Base-by-base conservation (phyloP, 257 asterid species). In the Solanum appendiculatum region DNA sequence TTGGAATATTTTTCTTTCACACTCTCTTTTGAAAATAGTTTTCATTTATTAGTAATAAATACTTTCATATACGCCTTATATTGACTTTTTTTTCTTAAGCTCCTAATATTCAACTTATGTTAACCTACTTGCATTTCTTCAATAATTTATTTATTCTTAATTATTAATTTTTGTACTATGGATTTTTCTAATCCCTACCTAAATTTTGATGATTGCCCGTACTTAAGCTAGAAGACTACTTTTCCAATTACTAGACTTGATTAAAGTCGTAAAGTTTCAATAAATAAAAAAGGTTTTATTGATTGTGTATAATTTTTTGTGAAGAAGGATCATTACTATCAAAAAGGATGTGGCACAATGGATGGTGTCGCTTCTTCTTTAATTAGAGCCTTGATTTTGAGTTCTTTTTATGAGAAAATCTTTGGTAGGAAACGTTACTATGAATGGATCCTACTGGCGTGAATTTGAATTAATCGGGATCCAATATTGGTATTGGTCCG, bases 331-430 rank as follows among this genome's bases (percentile, higher is more conserved):
- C 31, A 9, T 58, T 23, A 58, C 29, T 15, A 21, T 21, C 6
- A 0, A 58, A 58, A 58, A 58, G 2, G 1, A 58, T 2, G 27
- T 3, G 6, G n/a, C 8, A 8, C 13, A 10, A 9, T 23, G 0
- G 0, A 58, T 23, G 6, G 5, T 0, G 7, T 23, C 23, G 3
- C 1, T 0, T 23, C 6, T 23, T 60, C 3, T 12, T 58, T 60
- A 60, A 23, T 10, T n/a, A 23, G 25, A 58, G 1, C 23, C 3
- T 23, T 1, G 1, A 60, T 60, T 23, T 60, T 0, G 15, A 23
- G 6, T 4, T 3, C 0, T 20, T 3, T 7, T 2, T 7, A 1
- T 2, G 6, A 9, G 1, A 54, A 2, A 54, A 18, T 2, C 0
- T 15, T 48, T 20, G 2, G 20, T 0, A 54, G 2, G 20, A 20